Conservation (phyloP, 1,284 basidiomycete genomes). For the Puccinia triticina region DNA sequence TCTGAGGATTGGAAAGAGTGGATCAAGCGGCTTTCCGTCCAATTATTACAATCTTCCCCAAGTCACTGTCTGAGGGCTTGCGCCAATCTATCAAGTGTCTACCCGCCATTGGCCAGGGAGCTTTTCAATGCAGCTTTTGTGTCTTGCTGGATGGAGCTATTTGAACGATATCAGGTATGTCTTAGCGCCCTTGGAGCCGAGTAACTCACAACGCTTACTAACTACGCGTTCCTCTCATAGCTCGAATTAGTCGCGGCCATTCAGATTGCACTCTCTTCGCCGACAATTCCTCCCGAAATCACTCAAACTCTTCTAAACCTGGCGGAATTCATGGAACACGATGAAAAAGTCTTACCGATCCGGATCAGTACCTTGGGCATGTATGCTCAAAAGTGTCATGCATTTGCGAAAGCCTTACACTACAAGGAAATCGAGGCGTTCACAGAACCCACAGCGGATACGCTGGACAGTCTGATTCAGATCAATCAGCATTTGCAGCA, state of each 20-base stretch:
- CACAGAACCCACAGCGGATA: conserved; percentile 77
- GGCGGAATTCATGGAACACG: conserved; percentile 99
- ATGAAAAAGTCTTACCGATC: conserved; percentile 93
- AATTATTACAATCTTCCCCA: conserved; percentile 97
- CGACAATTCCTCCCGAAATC: conserved; percentile 80
- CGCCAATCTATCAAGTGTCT: conserved; percentile 87
- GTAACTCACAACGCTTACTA: not conserved
- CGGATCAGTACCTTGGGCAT: conserved; percentile 91
- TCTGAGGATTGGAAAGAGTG: conserved; percentile 92
- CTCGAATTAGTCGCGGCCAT: conserved; percentile 91
- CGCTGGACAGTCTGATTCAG: conserved; percentile 91
- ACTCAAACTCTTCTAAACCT: conserved; percentile 92
- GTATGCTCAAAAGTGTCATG: conserved; percentile 86
- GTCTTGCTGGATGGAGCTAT: conserved; percentile 95
- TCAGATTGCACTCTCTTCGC: conserved; percentile 80
- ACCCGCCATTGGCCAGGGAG: conserved; percentile 87
- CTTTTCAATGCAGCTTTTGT: conserved; percentile 98
- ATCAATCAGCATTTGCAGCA: conserved; percentile 98
- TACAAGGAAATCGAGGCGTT: conserved; percentile 99
- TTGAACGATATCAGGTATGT: conserved; percentile 88
- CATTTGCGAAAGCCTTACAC: conserved; percentile 96
- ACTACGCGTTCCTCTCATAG: conserved; percentile 62
- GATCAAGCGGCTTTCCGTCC: conserved; percentile 89
- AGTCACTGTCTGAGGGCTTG: conserved; percentile 96
- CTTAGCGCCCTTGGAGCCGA: not conserved